phyloP scores from a whole-genome alignment of 2,329 filamentous ascomycete species.

The Cytospora schulzeri region DNA sequence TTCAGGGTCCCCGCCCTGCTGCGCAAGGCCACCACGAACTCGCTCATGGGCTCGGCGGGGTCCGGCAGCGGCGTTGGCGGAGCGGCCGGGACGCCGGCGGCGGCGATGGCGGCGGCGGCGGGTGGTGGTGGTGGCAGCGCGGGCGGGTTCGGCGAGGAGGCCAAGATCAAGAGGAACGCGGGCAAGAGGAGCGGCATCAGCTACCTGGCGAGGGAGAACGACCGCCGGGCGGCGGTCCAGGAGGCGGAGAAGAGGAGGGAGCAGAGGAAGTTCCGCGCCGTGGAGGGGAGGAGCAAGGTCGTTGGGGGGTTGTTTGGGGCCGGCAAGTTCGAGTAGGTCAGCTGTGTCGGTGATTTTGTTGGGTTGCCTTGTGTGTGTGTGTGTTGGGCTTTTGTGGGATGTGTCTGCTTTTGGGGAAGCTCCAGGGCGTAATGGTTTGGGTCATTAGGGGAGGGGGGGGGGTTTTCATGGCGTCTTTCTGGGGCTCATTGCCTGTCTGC shows the following conservation, averaged over 20 bases:
- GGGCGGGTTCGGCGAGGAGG: constrained; percentile 41
- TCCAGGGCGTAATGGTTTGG: not conserved
- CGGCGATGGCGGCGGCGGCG: not conserved
- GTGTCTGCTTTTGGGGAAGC: not conserved
- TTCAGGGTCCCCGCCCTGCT: constrained; percentile 74
- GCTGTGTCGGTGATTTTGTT: not conserved
- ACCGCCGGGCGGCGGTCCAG: constrained; percentile 55
- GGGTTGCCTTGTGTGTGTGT: not conserved
- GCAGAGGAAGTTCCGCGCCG: constrained; percentile 59
- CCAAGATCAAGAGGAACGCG: constrained; percentile 62
- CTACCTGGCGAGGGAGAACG: constrained; percentile 62
- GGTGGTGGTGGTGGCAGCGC: not conserved
- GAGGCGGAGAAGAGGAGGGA: constrained; percentile 62
- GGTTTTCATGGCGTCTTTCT: not conserved
- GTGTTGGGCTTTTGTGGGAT: not conserved
- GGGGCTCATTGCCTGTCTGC: not conserved
- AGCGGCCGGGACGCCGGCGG: not conserved
- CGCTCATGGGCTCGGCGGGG: constrained; percentile 39
- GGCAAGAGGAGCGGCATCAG: constrained; percentile 63
- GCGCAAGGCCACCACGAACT: constrained; percentile 72
- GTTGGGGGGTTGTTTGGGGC: constrained; percentile 61
- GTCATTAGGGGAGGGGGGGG: not conserved
- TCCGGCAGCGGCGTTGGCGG: constrained; percentile 5
- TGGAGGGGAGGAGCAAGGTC: constrained; percentile 56
- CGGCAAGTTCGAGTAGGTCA: constrained; percentile 53